Percentiles rank a stretch among this genome's conserved stretches.
These are phyloP conservation scores for Zygosaccharomyces bisporus DNA, from an alignment of 805 yeast species.

Conservation along the genomic window DNA sequence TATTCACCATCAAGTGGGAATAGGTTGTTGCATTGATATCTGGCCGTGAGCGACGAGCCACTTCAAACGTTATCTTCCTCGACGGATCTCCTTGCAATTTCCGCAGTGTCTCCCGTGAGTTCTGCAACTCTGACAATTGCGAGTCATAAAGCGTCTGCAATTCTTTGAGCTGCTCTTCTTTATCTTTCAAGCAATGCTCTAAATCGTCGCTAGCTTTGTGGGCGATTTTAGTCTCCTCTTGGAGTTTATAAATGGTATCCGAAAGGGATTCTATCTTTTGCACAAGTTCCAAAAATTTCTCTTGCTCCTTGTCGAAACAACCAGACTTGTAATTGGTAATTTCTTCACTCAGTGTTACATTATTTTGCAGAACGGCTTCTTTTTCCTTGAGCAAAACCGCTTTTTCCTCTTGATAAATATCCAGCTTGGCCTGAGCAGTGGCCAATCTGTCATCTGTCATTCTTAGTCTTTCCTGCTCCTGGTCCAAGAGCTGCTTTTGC, in stretches of 20 bases:
- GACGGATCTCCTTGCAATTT: conserved; percentile 25
- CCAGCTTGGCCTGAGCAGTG: conserved; percentile 8
- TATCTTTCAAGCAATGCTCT: conserved; percentile 5
- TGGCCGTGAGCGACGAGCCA: conserved; percentile 24
- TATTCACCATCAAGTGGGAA: conserved; percentile 24
- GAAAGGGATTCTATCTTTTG: conserved; percentile 8
- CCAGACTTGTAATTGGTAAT: conserved; percentile 7
- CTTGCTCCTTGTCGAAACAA: conserved; percentile 9
- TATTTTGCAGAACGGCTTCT: conserved; percentile 6
- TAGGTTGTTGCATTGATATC: conserved; percentile 24
- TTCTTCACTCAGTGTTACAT: conserved; percentile 10
- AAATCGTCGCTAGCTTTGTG: conserved; percentile 3
- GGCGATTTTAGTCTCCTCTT: conserved; percentile 7
- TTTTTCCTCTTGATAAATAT: conserved; percentile 9
- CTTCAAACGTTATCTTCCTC: conserved; percentile 24
- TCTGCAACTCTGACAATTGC: conserved; percentile 6
- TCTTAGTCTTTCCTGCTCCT: conserved; percentile 4
- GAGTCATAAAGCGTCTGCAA: conserved; percentile 2
- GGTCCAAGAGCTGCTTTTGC: conserved; percentile 4
- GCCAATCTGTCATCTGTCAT: conserved; percentile 6
- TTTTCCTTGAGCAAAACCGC: conserved; percentile 12
- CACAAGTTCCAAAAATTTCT: conserved; percentile 8
- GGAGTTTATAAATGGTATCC: not conserved
- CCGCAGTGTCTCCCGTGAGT: conserved; percentile 3
- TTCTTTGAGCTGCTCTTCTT: conserved; percentile 3